Evolutionary conservation across 1,139 yeast genomes (phyloP), one percentile per base, ranked within the genome.

Genomic region (Candida frijolesensis): DNA sequence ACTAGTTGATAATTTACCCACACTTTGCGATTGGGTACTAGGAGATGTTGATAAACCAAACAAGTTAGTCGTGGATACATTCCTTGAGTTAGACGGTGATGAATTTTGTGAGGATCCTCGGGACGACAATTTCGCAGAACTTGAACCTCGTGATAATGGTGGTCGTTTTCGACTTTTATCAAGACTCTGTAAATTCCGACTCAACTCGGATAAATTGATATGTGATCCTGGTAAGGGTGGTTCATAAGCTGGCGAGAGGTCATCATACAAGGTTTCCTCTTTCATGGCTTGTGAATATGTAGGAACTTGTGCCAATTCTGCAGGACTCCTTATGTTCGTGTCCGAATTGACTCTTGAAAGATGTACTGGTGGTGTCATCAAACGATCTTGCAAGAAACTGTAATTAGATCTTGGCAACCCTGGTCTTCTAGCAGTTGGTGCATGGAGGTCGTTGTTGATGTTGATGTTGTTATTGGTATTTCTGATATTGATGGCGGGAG

Each of bases 271-370:
- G 4, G 71, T 80, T 8, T 71, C 66, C 3, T 80, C 66, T 57
- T 76, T 77, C 64, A 85, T 70, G 0, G 98, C 97, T 43, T 89
- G 85, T 9, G 79, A 79, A 66, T 92, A 92, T 0, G 96, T 83
- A 0, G 98, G 98, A 3, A 91, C 96, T 51, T 82, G 71, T 14
- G 86, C 83, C 57, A 91, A 63, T 14, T 57, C 61, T 6, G 49
- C 47, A 5, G 61, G 46, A 27, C 51, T 53, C 7, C 57, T 34
- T 0, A 49, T 32, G 44, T 55, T 49, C 32, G 55, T 47, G 35
- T 70, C 78, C 0, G 91, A 84, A 43, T 77, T 78, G 1, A 74
- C 82, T 49, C 92, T 71, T 0, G 91, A 85, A 46, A 85, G 64
- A 60, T 86, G 84, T 12, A 67, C 60, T 0, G 79, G 82, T 1